phyloP scores from a whole-genome alignment of 345 rosid genomes.

The Brassica nigra region DNA sequence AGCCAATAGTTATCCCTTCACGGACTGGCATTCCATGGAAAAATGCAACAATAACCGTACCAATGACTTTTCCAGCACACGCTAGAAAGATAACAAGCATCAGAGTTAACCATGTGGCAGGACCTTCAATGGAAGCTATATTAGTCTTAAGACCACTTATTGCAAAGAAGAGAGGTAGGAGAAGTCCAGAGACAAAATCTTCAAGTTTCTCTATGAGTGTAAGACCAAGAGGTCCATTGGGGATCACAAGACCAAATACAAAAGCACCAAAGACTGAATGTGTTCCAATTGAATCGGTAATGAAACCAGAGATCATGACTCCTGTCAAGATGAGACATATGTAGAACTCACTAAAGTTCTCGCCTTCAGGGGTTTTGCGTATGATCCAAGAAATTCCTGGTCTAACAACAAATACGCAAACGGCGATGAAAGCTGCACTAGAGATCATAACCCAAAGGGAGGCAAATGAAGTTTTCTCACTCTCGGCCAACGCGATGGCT shows the following conservation, averaged over 20 bases:
- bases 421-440: conserved; percentile 48
- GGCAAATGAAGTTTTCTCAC: conserved; percentile 52
- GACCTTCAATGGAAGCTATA: conserved; percentile 45
- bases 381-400: conserved; percentile 78
- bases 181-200: conserved; percentile 92
- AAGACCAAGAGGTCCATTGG: conserved; percentile 87
- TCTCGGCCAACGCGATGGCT: conserved; percentile 81
- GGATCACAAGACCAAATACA: conserved; percentile 84
- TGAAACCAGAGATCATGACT: conserved; percentile 90
- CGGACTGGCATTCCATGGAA: conserved; percentile 76
- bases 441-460: conserved; percentile 78
- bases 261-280: conserved; percentile 96
- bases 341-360: conserved; percentile 72
- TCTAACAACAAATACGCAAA: conserved; percentile 63
- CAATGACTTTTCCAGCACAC: conserved; percentile 66
- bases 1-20: conserved; percentile 85
- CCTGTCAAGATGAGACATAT: conserved; percentile 88
- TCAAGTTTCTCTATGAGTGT: conserved; percentile 90
- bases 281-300: conserved; percentile 93
- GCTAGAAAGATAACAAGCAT: conserved; percentile 57
- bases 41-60: conserved; percentile 57
- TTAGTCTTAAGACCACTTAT: conserved; percentile 95
- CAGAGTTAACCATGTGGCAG: conserved; percentile 54
- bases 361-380: conserved; percentile 86
- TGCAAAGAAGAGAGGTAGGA: conserved; percentile 89